Evolutionary conservation across 768 basidiomycete species (phyloP).

Genomic region (Pseudohyphozyma bogoriensis): DNA sequence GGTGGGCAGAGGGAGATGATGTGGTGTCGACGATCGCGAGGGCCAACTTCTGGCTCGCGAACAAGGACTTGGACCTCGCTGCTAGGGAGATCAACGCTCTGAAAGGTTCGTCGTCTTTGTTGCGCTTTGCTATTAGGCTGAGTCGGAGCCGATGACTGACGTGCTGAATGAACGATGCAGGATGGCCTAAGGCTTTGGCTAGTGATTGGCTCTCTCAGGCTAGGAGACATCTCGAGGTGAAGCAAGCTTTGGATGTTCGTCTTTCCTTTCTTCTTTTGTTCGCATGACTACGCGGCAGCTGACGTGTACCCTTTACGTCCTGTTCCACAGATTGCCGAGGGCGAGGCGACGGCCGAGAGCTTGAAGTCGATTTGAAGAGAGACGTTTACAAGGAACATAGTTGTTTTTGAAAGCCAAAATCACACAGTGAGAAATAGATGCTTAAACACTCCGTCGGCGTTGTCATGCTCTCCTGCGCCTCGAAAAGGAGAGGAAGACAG

Average conservation of each 20-base stretch:
- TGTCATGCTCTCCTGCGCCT: too few relatives aligned
- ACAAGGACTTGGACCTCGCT: conserved; percentile 82
- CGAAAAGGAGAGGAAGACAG: too few relatives aligned
- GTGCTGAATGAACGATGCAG: conserved; percentile 1
- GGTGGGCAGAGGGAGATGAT: conserved; percentile 66
- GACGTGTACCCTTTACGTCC: background rate
- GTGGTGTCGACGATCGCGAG: conserved; percentile 76
- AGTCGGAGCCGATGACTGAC: background rate
- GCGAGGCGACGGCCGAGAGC: conserved; percentile 25
- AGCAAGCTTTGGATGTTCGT: conserved; percentile 76
- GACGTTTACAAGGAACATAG: background rate
- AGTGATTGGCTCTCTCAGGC: conserved; percentile 86
- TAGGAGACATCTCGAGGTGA: conserved; percentile 72
- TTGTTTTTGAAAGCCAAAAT: too few relatives aligned
- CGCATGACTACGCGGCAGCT: background rate
- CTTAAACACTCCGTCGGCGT: too few relatives aligned
- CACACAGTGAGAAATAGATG: too few relatives aligned
- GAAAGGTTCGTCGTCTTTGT: conserved; percentile 47
- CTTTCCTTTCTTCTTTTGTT: background rate
- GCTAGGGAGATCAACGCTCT: conserved; percentile 85
- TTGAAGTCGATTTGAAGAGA: conserved; percentile 13
- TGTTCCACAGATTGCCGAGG: conserved; percentile 16
- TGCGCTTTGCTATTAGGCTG: background rate
- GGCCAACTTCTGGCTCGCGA: conserved; percentile 77
- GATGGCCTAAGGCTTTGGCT: conserved; percentile 51